A percentile compares a stretch with the other conserved stretches of the same genome.
These are phyloP conservation scores for Fusarium pseudocircinatum DNA, from an alignment of 2,329 filamentous ascomycete genomes.

Conservation along the genomic window DNA sequence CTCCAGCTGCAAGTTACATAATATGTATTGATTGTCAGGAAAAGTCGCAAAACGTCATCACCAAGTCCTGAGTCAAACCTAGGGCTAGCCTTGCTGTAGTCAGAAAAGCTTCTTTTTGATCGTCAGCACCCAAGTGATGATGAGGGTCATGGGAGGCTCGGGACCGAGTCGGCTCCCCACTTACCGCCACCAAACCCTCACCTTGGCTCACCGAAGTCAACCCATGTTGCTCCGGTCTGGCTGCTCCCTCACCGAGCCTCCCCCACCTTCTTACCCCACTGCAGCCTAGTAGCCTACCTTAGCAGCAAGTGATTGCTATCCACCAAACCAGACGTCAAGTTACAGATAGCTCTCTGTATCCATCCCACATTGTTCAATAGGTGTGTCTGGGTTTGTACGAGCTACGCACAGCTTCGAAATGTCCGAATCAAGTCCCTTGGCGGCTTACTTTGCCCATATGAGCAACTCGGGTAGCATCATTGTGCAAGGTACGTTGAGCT, in stretches of 20 bases:
- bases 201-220: background rate
- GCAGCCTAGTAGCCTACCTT: constrained; percentile 17
- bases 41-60: background rate
- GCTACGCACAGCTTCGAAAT: constrained; percentile 45
- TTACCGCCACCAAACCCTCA: background rate
- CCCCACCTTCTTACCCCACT: constrained; percentile 25
- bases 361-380: constrained; percentile 7
- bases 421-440: constrained; percentile 48
- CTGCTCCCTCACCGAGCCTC: background rate
- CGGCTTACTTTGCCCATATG: constrained; percentile 59
- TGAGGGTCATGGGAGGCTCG: background rate
- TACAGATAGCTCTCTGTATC: constrained; percentile 30
- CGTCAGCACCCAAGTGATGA: background rate
- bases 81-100: background rate
- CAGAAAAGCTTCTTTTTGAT: background rate
- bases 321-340: constrained; percentile 34
- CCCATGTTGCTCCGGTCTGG: background rate
- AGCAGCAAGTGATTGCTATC: constrained; percentile 19
- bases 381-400: background rate
- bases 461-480: constrained; percentile 57
- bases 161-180: background rate
- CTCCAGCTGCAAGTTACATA: background rate
- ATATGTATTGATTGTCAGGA: background rate
- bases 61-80: background rate
- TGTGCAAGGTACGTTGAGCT: constrained; percentile 55